A percentile compares a stretch with the other conserved stretches of the same genome.
These are phyloP conservation scores for Herpotrichia juniperi DNA, from an alignment of 2,329 filamentous ascomycete species.

Conservation along the genomic window DNA sequence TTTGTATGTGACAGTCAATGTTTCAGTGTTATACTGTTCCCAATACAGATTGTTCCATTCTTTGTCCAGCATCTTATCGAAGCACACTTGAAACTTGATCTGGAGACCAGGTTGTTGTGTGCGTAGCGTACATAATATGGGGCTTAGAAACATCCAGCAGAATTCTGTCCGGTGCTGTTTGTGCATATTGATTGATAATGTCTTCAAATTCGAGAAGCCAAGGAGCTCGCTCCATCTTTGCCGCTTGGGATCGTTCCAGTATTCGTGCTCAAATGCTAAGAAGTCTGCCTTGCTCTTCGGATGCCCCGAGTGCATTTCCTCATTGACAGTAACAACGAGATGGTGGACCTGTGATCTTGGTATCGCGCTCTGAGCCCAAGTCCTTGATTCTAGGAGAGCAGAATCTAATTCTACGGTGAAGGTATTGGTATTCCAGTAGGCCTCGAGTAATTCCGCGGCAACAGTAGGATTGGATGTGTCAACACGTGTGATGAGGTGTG, in stretches of 20 bases:
- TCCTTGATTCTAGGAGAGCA: not conserved
- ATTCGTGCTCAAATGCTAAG: not conserved
- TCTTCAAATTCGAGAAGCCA: constrained; percentile 12
- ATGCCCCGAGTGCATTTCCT: not conserved
- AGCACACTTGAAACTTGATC: constrained; percentile 16
- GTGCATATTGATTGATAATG: constrained; percentile 14
- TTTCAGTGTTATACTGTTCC: not conserved
- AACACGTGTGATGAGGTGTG: constrained; percentile 1
- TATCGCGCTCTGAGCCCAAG: not conserved
- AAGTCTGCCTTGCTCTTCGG: not conserved
- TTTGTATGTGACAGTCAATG: constrained; percentile 9
- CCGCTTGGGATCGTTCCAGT: not conserved
- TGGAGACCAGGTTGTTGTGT: constrained; percentile 5
- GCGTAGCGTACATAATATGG: constrained; percentile 17
- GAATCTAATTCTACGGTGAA: constrained; percentile 9
- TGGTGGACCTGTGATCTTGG: constrained; percentile 11
- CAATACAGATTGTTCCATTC: constrained; percentile 13
- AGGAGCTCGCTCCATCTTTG: constrained; percentile 14
- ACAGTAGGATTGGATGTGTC: constrained; percentile 3
- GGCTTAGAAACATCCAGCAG: constrained; percentile 17
- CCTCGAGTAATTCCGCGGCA: constrained; percentile 16
- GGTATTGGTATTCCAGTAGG: constrained; percentile 15
- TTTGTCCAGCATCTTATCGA: constrained; percentile 14
- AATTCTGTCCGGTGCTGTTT: constrained; percentile 10
- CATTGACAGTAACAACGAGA: constrained; percentile 14